Conservation (phyloP, 495 filamentous ascomycete genomes). For the Trichocladium uniseriatum region DNA sequence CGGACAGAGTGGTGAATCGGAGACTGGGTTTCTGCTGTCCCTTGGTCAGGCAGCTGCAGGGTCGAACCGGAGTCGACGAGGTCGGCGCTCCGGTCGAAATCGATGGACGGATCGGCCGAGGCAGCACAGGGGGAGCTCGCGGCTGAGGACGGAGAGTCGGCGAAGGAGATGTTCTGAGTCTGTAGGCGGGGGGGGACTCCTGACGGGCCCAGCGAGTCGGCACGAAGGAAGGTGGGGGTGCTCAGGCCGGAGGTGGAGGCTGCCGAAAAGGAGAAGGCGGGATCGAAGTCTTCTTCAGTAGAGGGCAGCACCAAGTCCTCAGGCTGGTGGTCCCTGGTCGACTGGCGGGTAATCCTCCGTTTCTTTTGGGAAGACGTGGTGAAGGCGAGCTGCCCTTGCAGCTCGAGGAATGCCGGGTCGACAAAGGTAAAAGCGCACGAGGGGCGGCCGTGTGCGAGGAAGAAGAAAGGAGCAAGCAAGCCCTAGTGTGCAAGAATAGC, state of each 20-base stretch:
- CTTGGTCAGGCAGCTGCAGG: conserved; percentile 12
- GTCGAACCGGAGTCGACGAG: conserved; percentile 24
- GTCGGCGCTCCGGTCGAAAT: conserved; percentile 50
- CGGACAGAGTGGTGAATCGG: conserved; percentile 34
- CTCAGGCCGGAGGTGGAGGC: conserved; percentile 27
- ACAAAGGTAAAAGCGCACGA: conserved; percentile 9
- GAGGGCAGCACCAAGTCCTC: conserved; percentile 41
- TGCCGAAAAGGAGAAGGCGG: conserved; percentile 32
- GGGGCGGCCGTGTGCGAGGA: conserved; percentile 4
- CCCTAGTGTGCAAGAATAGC: background rate
- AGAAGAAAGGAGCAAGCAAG: background rate
- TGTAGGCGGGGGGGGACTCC: conserved; percentile 43
- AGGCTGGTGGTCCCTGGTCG: conserved; percentile 27
- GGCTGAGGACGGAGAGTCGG: conserved; percentile 45
- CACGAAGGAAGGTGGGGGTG: conserved; percentile 51
- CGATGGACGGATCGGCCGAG: conserved; percentile 61
- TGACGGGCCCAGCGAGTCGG: conserved; percentile 44
- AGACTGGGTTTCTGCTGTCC: conserved; percentile 27
- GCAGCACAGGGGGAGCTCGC: conserved; percentile 63
- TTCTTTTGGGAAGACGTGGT: conserved; percentile 89
- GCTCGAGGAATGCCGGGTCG: conserved; percentile 31
- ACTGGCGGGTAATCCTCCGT: conserved; percentile 64
- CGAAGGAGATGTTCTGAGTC: conserved; percentile 37
- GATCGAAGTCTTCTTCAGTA: conserved; percentile 38
- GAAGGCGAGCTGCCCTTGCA: conserved; percentile 63